Percentiles rank a stretch among this genome's conserved stretches.
Conservation (phyloP, 805 yeast genomes). For the Barnettozyma wickerhamii region DNA sequence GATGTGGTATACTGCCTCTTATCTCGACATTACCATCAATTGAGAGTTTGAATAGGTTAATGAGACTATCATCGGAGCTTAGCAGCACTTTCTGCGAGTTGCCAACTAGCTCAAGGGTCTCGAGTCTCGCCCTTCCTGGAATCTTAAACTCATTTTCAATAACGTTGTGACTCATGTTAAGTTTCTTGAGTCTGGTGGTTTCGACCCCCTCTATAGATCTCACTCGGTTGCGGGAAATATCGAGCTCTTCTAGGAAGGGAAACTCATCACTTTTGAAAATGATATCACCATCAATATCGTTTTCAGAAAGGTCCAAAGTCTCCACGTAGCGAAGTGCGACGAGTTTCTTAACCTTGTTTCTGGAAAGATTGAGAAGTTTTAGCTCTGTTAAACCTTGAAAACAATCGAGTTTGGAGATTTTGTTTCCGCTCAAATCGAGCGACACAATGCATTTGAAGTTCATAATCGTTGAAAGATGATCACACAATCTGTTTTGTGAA, state of each 20-base stretch:
- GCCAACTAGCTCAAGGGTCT: conserved; percentile 2
- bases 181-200: not conserved
- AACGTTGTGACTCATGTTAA: conserved; percentile 1
- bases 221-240: conserved; percentile 15
- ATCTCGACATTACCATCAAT: conserved; percentile 7
- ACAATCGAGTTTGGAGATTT: conserved; percentile 30
- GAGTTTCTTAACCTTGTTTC: conserved; percentile 32
- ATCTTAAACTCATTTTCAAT: not conserved
- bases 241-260: conserved; percentile 15
- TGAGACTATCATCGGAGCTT: not conserved
- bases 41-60: conserved; percentile 1
- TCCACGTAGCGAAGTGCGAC: conserved; percentile 25
- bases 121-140: not conserved
- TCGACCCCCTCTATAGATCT: conserved; percentile 3
- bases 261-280: conserved; percentile 9
- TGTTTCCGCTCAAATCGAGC: conserved; percentile 36
- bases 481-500: conserved; percentile 17
- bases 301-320: conserved; percentile 31
- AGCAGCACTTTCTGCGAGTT: conserved; percentile 1
- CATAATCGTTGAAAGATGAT: conserved; percentile 17
- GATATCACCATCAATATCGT: conserved; percentile 25
- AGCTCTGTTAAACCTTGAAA: conserved; percentile 26
- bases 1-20: conserved; percentile 3
- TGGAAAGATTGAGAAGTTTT: conserved; percentile 24
- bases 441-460: conserved; percentile 22